phyloP scores from a whole-genome alignment of 2,329 filamentous ascomycete species.

The Rutstroemia sp. region DNA sequence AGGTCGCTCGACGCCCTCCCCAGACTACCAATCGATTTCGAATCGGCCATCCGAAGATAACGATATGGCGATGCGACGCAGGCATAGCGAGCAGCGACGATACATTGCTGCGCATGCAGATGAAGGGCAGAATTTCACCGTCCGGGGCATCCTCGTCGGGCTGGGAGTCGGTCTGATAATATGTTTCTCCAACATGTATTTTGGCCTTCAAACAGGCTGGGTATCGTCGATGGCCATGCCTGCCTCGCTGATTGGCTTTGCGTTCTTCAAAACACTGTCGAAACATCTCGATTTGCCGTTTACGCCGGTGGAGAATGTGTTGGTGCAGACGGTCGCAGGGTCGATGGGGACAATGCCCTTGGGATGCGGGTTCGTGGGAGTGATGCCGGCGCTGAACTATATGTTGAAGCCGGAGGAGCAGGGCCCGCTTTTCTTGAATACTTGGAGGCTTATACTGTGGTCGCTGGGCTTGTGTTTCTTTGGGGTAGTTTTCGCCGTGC shows the following conservation, averaged over 20 bases:
- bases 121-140: conserved; percentile 65
- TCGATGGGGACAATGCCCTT: conserved; percentile 95
- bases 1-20: conserved; percentile 12
- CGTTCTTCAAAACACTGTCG: conserved; percentile 76
- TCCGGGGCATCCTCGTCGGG: conserved; percentile 72
- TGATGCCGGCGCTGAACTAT: conserved; percentile 88
- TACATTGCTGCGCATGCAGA: conserved; percentile 26
- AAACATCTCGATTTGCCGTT: conserved; percentile 73
- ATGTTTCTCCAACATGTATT: conserved; percentile 97
- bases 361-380: conserved; percentile 90
- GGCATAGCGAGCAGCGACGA: conserved; percentile 22
- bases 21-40: conserved; percentile 21
- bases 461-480: conserved; percentile 91
- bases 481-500: conserved; percentile 93
- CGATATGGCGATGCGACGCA: conserved; percentile 14
- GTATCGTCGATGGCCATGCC: conserved; percentile 94
- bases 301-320: conserved; percentile 89
- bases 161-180: conserved; percentile 82
- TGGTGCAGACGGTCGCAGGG: conserved; percentile 92
- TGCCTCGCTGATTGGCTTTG: conserved; percentile 87
- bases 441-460: conserved; percentile 81
- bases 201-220: conserved; percentile 84
- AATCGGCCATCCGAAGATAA: conserved; percentile 11
- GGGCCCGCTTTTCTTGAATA: conserved; percentile 64
- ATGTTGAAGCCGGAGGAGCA: conserved; percentile 70